These are phyloP conservation scores for Triticum turgidum DNA, from an alignment of 176 grass and related monocot species.

Conservation along the genomic window DNA sequence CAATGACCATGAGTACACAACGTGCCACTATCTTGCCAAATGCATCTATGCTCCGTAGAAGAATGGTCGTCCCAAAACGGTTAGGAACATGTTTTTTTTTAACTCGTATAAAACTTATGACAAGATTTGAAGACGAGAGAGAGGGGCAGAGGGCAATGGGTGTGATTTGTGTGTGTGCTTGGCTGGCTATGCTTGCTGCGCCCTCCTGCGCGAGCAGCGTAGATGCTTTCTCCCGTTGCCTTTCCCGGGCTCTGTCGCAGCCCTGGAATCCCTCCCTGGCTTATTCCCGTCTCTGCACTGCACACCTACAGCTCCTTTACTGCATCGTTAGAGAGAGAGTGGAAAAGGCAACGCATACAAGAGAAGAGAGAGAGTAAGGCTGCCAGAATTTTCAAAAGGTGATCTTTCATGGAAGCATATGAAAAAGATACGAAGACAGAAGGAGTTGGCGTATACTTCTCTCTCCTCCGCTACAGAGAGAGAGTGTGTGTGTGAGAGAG, in stretches of 20 bases:
- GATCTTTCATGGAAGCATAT: background rate
- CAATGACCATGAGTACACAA: too few species aligned
- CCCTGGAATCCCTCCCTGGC: constrained; percentile 2
- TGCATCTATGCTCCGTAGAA: too few species aligned
- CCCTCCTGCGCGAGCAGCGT: background rate
- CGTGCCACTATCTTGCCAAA: too few species aligned
- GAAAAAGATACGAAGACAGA: background rate
- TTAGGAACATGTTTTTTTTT: too few species aligned
- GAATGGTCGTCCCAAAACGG: too few species aligned
- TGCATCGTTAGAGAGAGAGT: background rate
- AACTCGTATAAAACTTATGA: too few species aligned
- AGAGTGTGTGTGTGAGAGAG: background rate
- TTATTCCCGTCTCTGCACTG: constrained; percentile 14
- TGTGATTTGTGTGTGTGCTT: background rate
- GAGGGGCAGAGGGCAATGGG: background rate
- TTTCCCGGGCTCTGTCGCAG: background rate
- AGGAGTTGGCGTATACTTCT: background rate
- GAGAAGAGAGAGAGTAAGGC: background rate
- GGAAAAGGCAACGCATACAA: background rate
- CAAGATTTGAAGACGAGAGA: background rate
- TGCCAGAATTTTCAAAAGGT: constrained; percentile 11
- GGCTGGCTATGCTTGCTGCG: background rate
- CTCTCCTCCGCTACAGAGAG: background rate
- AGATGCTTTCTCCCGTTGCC: background rate
- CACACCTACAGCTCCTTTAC: background rate